Base-by-base conservation (phyloP, 768 basidiomycete species). In the Calvatia gigantea region DNA sequence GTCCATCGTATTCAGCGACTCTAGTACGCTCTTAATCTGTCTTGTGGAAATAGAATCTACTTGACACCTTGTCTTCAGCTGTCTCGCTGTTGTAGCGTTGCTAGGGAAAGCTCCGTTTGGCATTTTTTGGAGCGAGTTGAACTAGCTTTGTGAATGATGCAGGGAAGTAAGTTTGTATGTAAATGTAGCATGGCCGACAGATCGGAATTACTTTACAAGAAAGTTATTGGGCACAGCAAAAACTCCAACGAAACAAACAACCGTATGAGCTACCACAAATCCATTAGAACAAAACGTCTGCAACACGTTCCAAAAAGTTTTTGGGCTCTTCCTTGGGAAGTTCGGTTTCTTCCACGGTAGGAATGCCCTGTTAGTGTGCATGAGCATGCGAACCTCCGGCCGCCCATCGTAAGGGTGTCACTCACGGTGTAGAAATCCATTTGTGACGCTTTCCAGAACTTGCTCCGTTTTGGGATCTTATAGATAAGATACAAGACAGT, bases 401-500 rank as follows among this genome's bases (percentile, higher is more conserved):
- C 6, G 12, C 14, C 32, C 11, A 17, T 4, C 19, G 7, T 15
- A 37, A 14, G 17, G 46, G 39, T 12, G 50, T 23, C 17, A 67
- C 80, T 51, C 55, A 83, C 85, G 32, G 86, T 85, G 56, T 82
- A 78, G 57, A 89, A 86, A 66, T 89, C 88, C 80, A 88, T 86
- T 60, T 89, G 82, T 21, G 73, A 54, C 2, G 81, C 73, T 56
- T 75, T 78, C 85, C 85, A 85, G 39, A 78, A 60, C 47, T 62
- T 68, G 15, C 77, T 78, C 19, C 68, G 64, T 61, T 75, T 77
- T 7, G 56, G 12, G 19, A 74, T 42, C 64, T 80, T 80, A 61
- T 73, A 80, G 5, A 76, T 72, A 39, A 78, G 55, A 62, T 76
- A 81, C n/a, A 79, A 57, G 3, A 60, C 61, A 4, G 69, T 48